These are phyloP conservation scores for Scalesia atractyloides DNA, from an alignment of 129 eudicot genomes.

Conservation along the genomic window DNA sequence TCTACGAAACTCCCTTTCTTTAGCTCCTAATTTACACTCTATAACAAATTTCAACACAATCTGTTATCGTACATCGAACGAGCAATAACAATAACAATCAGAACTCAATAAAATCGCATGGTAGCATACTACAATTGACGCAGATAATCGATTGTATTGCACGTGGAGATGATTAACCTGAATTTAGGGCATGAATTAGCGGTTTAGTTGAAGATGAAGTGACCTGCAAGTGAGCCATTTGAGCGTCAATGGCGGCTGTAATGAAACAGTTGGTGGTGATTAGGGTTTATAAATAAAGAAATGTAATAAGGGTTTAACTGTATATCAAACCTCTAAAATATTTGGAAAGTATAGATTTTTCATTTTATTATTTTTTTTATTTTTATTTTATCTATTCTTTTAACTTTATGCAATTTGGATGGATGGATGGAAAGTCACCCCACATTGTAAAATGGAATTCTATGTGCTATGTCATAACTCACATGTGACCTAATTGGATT, in stretches of 20 bases:
- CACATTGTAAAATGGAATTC: too few species aligned
- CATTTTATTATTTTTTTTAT: too few species aligned
- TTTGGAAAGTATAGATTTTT: too few species aligned
- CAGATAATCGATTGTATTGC: not conserved
- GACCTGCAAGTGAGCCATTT: constrained; percentile 67
- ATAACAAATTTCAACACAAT: constrained; percentile 7
- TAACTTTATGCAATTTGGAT: too few species aligned
- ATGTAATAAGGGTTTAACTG: too few species aligned
- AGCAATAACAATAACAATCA: not conserved
- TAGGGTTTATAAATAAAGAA: constrained; percentile 5
- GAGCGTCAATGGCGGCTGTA: constrained; percentile 18
- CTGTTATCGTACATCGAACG: constrained; percentile 1
- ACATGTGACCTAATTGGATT: too few species aligned
- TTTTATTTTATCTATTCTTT: too few species aligned
- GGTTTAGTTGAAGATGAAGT: constrained; percentile 45
- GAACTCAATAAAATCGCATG: not conserved
- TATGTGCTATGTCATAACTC: too few species aligned
- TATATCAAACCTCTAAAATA: too few species aligned
- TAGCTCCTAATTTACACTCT: constrained; percentile 57
- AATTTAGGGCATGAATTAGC: constrained; percentile 24
- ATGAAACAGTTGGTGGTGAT: not conserved
- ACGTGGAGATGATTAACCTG: constrained; percentile 42
- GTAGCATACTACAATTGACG: not conserved
- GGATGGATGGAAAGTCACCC: too few species aligned
- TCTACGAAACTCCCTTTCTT: constrained; percentile 68